Evolutionary conservation across 2,329 filamentous ascomycete species (phyloP), one percentile per base, ranked within the genome.

Genomic region (Talaromyces verruculosus): DNA sequence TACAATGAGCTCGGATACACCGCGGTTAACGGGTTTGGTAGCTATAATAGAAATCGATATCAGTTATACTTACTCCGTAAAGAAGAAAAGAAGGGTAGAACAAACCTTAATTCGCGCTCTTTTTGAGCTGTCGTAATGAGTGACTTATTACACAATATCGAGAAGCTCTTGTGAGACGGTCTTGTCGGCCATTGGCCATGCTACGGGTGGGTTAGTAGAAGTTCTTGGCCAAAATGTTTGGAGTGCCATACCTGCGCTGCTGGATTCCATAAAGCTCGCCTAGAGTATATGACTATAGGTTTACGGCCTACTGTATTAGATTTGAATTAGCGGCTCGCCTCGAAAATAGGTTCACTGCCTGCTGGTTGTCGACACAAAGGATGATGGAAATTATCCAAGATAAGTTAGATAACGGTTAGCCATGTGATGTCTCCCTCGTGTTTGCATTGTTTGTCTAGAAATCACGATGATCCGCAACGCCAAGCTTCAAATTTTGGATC

Each of bases 21-120:
- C 93, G 72, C 93, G 90, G 84, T 95, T 96, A 62, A 96, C 86
- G 1, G 91, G 91, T 85, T 96, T 96, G 77, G 92, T 96, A 47
- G 88, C 84, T 33, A 17, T 25, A 30, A 2, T 15, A 15, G 28
- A 25, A 30, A 28, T 51, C 8, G 25, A 51, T 15, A 51, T 51
- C 30, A 35, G 33, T 11, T 35, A 35, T 35, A 35, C 6, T 35
- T 22, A 22, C 22, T 22, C 33, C 33, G 35, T 37, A 13, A 37
- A 37, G 35, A 13, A 37, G 35, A 13, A 37, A 37, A 13, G 11
- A 37, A 37, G 11, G 28, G 13, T 7, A 5, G 1, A 30, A 53
- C 15, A 4, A 5, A 53, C 22, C 49, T 79, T 92, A 90, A 85
- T 93, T 94, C 77, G 91, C 91, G 68, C 92, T 91, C 85, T 94